Percentiles rank a stretch among this genome's conserved stretches.
Conservation (phyloP, 1,139 yeast genomes). For the Suhomyces anneliseae region DNA sequence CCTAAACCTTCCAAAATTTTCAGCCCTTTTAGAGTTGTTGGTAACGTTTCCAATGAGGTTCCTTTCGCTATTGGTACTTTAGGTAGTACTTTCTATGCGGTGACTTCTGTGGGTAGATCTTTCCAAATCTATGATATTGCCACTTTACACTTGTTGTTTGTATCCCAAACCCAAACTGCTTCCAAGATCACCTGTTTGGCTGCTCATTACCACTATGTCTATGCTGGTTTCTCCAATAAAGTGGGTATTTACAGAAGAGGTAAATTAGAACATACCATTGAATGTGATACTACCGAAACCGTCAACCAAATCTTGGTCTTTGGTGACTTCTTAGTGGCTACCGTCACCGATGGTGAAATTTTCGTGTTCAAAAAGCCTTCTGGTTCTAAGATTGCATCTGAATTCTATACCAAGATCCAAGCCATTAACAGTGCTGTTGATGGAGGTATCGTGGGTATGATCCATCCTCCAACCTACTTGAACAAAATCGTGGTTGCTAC, state of each 20-base stretch:
- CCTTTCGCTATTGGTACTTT: constrained; percentile 89
- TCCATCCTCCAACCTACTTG: constrained; percentile 89
- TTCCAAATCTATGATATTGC: constrained; percentile 95
- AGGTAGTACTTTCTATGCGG: constrained; percentile 85
- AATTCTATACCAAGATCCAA: constrained; percentile 62
- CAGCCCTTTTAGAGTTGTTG: constrained; percentile 51
- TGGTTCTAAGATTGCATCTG: constrained; percentile 54
- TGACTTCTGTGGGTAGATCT: constrained; percentile 84
- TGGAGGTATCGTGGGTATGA: constrained; percentile 67
- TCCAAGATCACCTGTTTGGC: constrained; percentile 67
- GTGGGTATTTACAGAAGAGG: constrained; percentile 88
- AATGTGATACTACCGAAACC: constrained; percentile 31
- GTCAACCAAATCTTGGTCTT: constrained; percentile 60
- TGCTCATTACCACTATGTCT: constrained; percentile 84
- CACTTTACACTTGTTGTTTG: constrained; percentile 80
- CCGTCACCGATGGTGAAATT: constrained; percentile 52
- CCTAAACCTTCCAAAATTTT: constrained; percentile 34
- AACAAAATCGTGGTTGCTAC: constrained; percentile 84
- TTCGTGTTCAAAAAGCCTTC: constrained; percentile 62
- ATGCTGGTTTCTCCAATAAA: constrained; percentile 69
- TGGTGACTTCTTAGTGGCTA: constrained; percentile 75
- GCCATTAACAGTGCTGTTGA: constrained; percentile 54
- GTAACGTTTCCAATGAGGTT: constrained; percentile 71
- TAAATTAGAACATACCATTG: constrained; percentile 57
- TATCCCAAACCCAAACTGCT: constrained; percentile 76